phyloP scores from a whole-genome alignment of 2,329 filamentous ascomycete species.

The Aspergillus terreus region DNA sequence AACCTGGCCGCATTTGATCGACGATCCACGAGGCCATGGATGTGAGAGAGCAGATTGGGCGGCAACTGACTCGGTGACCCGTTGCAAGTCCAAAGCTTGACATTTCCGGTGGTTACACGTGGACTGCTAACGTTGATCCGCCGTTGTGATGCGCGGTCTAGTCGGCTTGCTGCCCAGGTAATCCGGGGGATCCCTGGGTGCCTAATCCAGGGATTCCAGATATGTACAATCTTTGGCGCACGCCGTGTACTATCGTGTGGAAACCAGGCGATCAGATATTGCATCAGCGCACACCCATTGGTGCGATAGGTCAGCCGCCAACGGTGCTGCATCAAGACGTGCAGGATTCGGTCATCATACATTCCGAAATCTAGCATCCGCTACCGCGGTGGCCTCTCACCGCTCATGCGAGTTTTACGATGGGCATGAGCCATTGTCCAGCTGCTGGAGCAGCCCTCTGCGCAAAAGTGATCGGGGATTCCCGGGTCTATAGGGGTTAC shows the following conservation, averaged over 20 bases:
- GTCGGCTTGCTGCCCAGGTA: background rate
- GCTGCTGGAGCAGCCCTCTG: too few relatives aligned
- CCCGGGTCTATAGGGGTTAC: too few relatives aligned
- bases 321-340: background rate
- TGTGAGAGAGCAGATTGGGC: conserved; percentile 2
- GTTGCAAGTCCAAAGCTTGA: conserved; percentile 3
- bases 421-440: background rate
- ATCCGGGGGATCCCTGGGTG: background rate
- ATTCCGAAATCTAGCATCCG: background rate
- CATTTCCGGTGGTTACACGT: conserved; percentile 6
- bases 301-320: background rate
- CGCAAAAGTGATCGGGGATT: too few relatives aligned
- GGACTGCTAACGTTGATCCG: background rate
- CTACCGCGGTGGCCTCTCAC: background rate
- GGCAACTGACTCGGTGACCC: background rate
- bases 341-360: background rate
- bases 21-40: background rate
- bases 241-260: background rate
- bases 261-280: background rate
- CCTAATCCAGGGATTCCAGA: background rate
- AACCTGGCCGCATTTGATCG: background rate
- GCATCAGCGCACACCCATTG: background rate
- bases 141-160: background rate
- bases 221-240: background rate
- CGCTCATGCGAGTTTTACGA: background rate